Percentiles rank a stretch among this genome's conserved stretches.
phyloP scores from a whole-genome alignment of 2,329 filamentous ascomycete species.

The Fusarium sp. region DNA sequence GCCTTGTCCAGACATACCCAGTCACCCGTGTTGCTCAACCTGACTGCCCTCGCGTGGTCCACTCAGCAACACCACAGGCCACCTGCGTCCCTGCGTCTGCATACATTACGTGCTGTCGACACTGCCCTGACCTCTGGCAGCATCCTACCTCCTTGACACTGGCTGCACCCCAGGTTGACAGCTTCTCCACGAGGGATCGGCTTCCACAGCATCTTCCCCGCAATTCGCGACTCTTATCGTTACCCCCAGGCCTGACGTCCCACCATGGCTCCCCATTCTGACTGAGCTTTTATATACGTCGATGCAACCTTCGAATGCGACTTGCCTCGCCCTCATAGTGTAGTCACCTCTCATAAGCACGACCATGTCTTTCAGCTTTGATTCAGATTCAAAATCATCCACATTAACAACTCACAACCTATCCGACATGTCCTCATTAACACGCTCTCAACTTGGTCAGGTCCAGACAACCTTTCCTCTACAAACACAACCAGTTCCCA shows the following conservation, averaged over 20 bases:
- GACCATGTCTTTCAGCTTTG: constrained; percentile 47
- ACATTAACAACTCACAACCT: constrained; percentile 46
- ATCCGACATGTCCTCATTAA: constrained; percentile 59
- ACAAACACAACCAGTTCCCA: constrained; percentile 54
- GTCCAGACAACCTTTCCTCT: constrained; percentile 62
- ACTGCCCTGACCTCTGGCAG: constrained; percentile 40
- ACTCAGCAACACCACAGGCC: constrained; percentile 42
- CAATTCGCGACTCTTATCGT: constrained; percentile 41
- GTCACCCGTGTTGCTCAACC: constrained; percentile 36
- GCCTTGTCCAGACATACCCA: constrained; percentile 43
- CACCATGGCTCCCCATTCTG: constrained; percentile 54
- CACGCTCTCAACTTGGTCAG: constrained; percentile 58
- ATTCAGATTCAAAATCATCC: constrained; percentile 42
- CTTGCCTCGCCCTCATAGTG: constrained; percentile 45
- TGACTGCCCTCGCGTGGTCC: constrained; percentile 37
- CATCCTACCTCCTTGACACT: constrained; percentile 24
- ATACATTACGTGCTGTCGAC: constrained; percentile 43
- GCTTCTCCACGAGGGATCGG: constrained; percentile 46
- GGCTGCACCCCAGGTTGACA: constrained; percentile 48
- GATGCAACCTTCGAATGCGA: constrained; percentile 52
- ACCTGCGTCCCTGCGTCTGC: constrained; percentile 47
- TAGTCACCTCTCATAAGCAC: constrained; percentile 39
- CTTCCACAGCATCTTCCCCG: constrained; percentile 47
- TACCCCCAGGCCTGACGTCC: constrained; percentile 48
- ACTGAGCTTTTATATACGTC: constrained; percentile 56